Base-by-base conservation (phyloP, 1,284 basidiomycete genomes). In the Erythrobasidium hasegawianum region DNA sequence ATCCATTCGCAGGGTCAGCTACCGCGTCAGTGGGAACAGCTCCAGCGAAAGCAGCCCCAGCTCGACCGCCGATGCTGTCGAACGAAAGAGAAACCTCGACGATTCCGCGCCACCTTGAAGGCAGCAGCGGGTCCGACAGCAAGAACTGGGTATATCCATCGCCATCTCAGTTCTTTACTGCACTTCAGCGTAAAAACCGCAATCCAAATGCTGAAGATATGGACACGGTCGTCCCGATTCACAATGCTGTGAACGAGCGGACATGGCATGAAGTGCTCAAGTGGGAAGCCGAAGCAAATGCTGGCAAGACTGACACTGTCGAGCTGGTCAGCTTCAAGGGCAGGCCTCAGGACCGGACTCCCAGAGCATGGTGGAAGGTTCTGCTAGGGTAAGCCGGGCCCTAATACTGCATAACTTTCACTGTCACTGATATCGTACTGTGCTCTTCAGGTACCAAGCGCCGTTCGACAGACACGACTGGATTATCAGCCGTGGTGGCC, bases 401-500 rank as follows among this genome's bases (percentile, higher is more conserved):
- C 33, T 45, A 10, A 18, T 7, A 45, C 41, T 11, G 9, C 10
- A 33, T 22, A 64, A 5, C 11, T 10, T 33, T 26, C 27, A 24
- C 18, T n/a, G 1, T 2, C 26, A 18, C 22, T 61, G 18, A 0
- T 57, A 18, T 18, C n/a, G 7, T 14, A 43, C 13, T 55, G 2
- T 24, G 16, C 14, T 47, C 13, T 39, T 1, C 73, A 92, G 94
- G 2, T 99, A 97, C 77, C 83, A 89, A 43, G 82, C 89, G 11
- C 95, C 95, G 0, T 98, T 99, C 76, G 96, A 98, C 78, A 83
- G 96, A 64, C 95, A 99, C 72, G 95, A 98, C 78, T 99, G 95
- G 96, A 79, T 91, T 49, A 86, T 99, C 49, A 92, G 97, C 77
- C 86, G 96, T 29, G 93, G 90, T 74, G 93, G 93, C 1, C 84